Conservation (phyloP, 176 grass and related monocot species). For the Typha latifolia region DNA sequence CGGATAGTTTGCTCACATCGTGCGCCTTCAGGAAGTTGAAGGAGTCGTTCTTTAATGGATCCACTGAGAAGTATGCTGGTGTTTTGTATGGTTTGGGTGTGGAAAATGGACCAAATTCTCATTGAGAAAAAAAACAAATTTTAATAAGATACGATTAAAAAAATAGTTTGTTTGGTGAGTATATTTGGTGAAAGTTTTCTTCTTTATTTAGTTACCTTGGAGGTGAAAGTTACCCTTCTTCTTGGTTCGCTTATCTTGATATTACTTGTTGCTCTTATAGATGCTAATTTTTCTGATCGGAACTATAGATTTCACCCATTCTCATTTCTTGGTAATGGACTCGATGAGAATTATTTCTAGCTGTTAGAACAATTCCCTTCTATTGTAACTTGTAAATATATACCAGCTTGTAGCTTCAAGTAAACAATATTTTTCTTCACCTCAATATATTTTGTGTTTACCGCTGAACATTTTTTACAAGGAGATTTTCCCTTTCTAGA, state of each 20-base stretch:
- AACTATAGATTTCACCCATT: too few species aligned
- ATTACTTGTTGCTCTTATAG: not conserved
- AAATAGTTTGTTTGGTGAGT: constrained; percentile 8
- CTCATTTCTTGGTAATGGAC: too few species aligned
- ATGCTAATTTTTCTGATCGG: not conserved
- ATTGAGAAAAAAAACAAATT: constrained; percentile 28
- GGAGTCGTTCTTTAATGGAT: constrained; percentile 66
- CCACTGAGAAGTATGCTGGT: constrained; percentile 89
- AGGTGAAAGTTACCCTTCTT: not conserved
- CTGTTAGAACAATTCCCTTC: too few species aligned
- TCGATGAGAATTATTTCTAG: too few species aligned
- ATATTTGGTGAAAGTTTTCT: not conserved
- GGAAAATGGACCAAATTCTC: constrained; percentile 70
- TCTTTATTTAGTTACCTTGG: not conserved
- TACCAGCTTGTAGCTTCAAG: too few species aligned
- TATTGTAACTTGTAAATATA: too few species aligned
- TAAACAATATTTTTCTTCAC: too few species aligned
- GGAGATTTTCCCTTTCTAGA: too few species aligned
- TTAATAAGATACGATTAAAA: constrained; percentile 1
- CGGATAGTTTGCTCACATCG: constrained; percentile 77
- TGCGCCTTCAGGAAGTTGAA: constrained; percentile 82
- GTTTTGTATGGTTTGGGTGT: constrained; percentile 80
- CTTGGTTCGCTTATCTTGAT: not conserved
- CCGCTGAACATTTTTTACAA: too few species aligned
- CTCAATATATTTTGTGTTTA: too few species aligned